Evolutionary conservation across 148 eudicot species (phyloP), one percentile per base, ranked within the genome.

Genomic region (Camellia granthamiana): DNA sequence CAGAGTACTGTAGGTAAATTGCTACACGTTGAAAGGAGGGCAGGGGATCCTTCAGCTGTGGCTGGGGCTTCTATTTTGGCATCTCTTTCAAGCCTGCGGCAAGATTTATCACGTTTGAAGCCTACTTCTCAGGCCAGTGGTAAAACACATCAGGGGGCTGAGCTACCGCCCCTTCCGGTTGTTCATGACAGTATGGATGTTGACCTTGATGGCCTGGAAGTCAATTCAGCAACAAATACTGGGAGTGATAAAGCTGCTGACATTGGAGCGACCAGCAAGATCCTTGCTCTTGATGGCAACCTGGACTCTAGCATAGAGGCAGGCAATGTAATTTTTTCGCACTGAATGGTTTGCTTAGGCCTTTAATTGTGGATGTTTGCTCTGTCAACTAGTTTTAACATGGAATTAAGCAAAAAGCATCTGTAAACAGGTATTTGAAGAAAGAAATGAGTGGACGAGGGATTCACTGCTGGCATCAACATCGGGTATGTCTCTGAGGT

Each of bases 41-140:
- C 90, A 47, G 93, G 98, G 54, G 98, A 92, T 82, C 91, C 90
- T 64, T 92, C 98, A 74, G 94, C 95, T 80, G 93, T 89, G 38
- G 92, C 92, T 69, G 95, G 98, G 81, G 98, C 98, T 69, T 88
- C 95, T 68, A 88, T 91, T 79, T 83, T 94, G 87, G 97, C 98
- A 59, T 92, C 97, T 67, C 89, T 94, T 60, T 94, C 98, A 51
- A 92, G 83, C 80, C 65, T 88, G 68, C 85, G 93, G 78, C 87
- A 88, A 81, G 93, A 89, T 72, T 54, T 87, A 60, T 84, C 89
- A 61, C 92, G 89, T 8, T 85, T 93, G 86, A 91, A 90, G 87
- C 80, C 91, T 61, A 66, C 89, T 16, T 83, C 88, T 80, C 88
- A 83, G 81, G 81, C 85, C 69, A 85, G 81, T 81, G 87, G 88